Percentiles rank a stretch among this genome's conserved stretches.
These are phyloP conservation scores for Trichoderma asperelloides DNA, from an alignment of 495 filamentous ascomycete species.

Conservation along the genomic window DNA sequence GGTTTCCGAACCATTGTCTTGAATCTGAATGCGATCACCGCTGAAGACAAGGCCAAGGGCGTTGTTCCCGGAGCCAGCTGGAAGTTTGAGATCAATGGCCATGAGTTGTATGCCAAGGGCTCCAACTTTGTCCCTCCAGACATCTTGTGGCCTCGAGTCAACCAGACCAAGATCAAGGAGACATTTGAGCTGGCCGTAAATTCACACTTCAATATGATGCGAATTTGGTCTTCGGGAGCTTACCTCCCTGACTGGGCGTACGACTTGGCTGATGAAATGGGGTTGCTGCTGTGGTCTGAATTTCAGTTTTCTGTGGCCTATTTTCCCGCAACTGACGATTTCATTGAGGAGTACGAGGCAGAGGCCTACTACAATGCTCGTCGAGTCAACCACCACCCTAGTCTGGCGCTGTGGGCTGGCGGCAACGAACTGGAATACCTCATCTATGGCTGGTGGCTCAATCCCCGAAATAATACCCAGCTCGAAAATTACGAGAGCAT, in stretches of 20 bases:
- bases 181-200: conserved; percentile 48
- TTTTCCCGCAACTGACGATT: conserved; percentile 48
- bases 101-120: conserved; percentile 59
- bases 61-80: conserved; percentile 50
- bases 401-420: conserved; percentile 56
- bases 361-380: conserved; percentile 57
- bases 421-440: conserved; percentile 57
- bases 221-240: conserved; percentile 55
- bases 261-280: conserved; percentile 56
- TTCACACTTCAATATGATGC: conserved; percentile 61
- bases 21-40: conserved; percentile 51
- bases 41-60: conserved; percentile 45
- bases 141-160: conserved; percentile 58
- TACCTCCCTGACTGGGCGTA: conserved; percentile 61
- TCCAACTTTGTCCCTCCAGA: conserved; percentile 61
- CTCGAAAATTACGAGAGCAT: conserved; percentile 52
- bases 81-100: conserved; percentile 61
- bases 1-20: conserved; percentile 63
- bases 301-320: conserved; percentile 58
- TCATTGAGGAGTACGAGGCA: conserved; percentile 47
- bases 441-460: conserved; percentile 32
- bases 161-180: conserved; percentile 40
- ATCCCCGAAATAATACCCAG: conserved; percentile 34
- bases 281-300: conserved; percentile 59
- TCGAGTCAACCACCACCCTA: conserved; percentile 58